Base-by-base conservation (phyloP, 176 grass and related monocot species). In the Oryza glumipatula region DNA sequence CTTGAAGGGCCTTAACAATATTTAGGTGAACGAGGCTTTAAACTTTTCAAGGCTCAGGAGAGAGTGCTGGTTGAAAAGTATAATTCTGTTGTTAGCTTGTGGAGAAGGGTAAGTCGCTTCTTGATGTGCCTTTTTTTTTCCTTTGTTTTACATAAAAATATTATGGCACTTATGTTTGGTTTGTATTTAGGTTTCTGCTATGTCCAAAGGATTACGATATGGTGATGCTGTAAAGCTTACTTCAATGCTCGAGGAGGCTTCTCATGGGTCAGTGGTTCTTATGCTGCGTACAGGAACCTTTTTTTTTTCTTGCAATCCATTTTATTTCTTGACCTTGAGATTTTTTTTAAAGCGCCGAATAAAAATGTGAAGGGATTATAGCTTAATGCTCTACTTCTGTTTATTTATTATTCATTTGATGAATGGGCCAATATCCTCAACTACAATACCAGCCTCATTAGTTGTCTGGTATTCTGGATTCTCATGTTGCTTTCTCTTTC, bases 51-150 rank as follows among this genome's bases (percentile, higher is more conserved):
- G 78, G 77, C 89, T 78, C 82, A 86, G 33, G 93, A 99, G 78
- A 89, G 78, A 43, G 5, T 44, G 7, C 84, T 99, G 89, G 77
- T 99, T 80, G 96, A 99, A 69, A 99, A 99, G 63, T 99, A 99
- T 84, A 98, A 94, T 81, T 56, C 93, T 65, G 80, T 98, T 77
- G 67, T 95, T 69, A 91, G 84, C 80, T 72, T 98, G 81, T 98
- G 96, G 96, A 95, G 91, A 87, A 90, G 93, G 86, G 93, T 97
- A 92, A 88, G 88, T 79, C 43, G 35, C 30, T 85, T 78, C 69
- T 70, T 51, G 17, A 83, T 86, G 11, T 36, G 15, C 71, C 21
- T 32, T 19, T 69, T 70, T 79, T 48, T 7, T 61, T 9, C 68
- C 3, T 71, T 35, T 71, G 24, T 44, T 80, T 61, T 38, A 54